Percentiles rank a stretch among this genome's conserved stretches.
These are phyloP conservation scores for Clitoria ternatea DNA, from an alignment of 306 rosid species.

Conservation along the genomic window DNA sequence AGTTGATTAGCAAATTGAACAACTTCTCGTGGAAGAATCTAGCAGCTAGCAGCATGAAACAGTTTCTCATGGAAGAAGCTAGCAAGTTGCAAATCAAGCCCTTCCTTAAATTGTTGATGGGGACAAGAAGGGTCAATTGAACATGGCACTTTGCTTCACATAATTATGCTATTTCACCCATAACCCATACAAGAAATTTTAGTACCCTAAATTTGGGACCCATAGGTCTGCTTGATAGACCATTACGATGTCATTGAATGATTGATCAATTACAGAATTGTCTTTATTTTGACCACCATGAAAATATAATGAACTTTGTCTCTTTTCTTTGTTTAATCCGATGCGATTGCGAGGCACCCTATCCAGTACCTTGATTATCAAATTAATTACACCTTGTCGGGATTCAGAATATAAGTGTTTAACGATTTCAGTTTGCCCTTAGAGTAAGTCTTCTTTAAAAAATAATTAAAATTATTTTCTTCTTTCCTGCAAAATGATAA, in stretches of 20 bases:
- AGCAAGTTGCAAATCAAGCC: constrained; percentile 32
- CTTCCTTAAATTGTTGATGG: constrained; percentile 41
- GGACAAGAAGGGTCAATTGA: constrained; percentile 64
- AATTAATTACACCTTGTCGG: neutral
- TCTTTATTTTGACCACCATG: constrained; percentile 39
- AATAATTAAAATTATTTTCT: too few species aligned
- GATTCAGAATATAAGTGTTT: neutral
- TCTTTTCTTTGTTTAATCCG: neutral
- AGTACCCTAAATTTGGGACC: constrained; percentile 42
- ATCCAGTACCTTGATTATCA: constrained; percentile 14
- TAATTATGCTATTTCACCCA: constrained; percentile 38
- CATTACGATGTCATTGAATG: constrained; percentile 36
- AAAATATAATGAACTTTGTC: constrained; percentile 8
- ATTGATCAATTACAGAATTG: constrained; percentile 56
- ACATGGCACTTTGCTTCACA: constrained; percentile 47
- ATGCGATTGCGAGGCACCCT: constrained; percentile 7
- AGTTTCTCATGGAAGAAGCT: constrained; percentile 8
- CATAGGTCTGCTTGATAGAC: constrained; percentile 37
- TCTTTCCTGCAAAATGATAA: too few species aligned
- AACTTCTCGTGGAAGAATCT: constrained; percentile 7
- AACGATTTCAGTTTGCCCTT: neutral
- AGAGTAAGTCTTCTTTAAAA: too few species aligned
- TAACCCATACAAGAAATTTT: constrained; percentile 36
- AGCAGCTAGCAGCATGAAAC: constrained; percentile 23
- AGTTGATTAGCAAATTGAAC: neutral